phyloP scores from a whole-genome alignment of 2,329 filamentous ascomycete species.

The Berkeleyomyces basicola region DNA sequence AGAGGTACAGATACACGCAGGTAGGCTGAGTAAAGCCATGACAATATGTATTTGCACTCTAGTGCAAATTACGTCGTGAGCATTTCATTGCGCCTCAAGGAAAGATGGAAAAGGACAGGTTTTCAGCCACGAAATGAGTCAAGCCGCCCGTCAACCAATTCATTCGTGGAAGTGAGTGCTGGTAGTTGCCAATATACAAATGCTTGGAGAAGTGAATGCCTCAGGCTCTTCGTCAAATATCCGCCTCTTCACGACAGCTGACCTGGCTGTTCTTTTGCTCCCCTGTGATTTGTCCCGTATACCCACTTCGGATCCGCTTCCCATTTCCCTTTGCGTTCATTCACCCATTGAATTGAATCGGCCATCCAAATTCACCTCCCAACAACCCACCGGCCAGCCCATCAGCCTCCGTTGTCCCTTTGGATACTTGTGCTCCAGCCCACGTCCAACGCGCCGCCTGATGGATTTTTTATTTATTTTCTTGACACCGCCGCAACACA shows the following conservation, averaged over 20 bases:
- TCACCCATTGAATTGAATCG: not conserved
- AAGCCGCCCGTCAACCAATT: not conserved
- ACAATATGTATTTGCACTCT: not conserved
- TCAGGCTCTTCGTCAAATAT: not conserved
- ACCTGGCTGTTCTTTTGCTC: not conserved
- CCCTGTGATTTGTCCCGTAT: conserved; percentile 9
- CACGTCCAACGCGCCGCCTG: not conserved
- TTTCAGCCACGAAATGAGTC: not conserved
- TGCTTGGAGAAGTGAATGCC: not conserved
- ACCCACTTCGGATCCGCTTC: conserved; percentile 9
- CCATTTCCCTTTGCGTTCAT: conserved; percentile 12
- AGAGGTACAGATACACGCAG: too few relatives aligned
- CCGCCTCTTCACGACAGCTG: not conserved
- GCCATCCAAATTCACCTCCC: not conserved
- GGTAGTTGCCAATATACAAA: not conserved
- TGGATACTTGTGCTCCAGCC: conserved; percentile 2
- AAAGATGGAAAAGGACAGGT: not conserved
- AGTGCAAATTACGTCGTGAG: not conserved
- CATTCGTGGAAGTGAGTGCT: not conserved
- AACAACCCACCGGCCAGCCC: not conserved
- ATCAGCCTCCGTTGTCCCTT: not conserved
- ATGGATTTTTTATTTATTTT: not conserved
- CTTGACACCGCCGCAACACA: not conserved
- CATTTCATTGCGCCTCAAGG: not conserved
- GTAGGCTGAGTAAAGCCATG: not conserved